Percentiles rank a stretch among this genome's conserved stretches.
Evolutionary conservation across 805 yeast genomes (phyloP).

Genomic region (Vanderwaltozyma yarrowii): DNA sequence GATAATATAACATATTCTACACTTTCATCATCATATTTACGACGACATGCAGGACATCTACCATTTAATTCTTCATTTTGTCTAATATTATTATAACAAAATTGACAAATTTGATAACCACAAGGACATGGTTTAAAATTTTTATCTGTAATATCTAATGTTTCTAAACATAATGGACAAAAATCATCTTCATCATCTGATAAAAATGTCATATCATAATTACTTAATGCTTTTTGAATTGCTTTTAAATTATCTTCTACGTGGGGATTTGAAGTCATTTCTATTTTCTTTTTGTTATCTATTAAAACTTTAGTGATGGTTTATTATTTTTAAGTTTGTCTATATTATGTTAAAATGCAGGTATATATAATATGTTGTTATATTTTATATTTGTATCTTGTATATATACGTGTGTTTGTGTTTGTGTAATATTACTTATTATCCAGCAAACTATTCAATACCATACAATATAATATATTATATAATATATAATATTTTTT

Average conservation of each 20-base stretch:
- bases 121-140: slow-evolving; percentile 99
- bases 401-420: no score
- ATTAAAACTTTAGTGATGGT: not conserved
- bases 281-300: no score
- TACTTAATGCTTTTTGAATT: slow-evolving; percentile 23
- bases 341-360: not conserved
- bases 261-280: slow-evolving; percentile 20
- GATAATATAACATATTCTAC: slow-evolving; percentile 80
- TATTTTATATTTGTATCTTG: no score
- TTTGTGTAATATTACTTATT: no score
- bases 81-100: slow-evolving; percentile 92
- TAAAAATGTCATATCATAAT: slow-evolving; percentile 26
- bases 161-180: slow-evolving; percentile 94
- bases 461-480: no score
- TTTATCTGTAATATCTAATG: slow-evolving; percentile 92
- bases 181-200: slow-evolving; percentile 30
- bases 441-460: no score
- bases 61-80: slow-evolving; percentile 94
- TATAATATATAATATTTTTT: no score
- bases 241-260: slow-evolving; percentile 24
- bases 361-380: no score
- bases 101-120: slow-evolving; percentile 97
- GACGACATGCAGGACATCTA: slow-evolving; percentile 94
- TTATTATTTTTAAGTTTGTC: not conserved
- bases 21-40: slow-evolving; percentile 84